A percentile compares a stretch with the other conserved stretches of the same genome.
Evolutionary conservation across 495 filamentous ascomycete genomes (phyloP).

Genomic region (Bathelium albidoporum): DNA sequence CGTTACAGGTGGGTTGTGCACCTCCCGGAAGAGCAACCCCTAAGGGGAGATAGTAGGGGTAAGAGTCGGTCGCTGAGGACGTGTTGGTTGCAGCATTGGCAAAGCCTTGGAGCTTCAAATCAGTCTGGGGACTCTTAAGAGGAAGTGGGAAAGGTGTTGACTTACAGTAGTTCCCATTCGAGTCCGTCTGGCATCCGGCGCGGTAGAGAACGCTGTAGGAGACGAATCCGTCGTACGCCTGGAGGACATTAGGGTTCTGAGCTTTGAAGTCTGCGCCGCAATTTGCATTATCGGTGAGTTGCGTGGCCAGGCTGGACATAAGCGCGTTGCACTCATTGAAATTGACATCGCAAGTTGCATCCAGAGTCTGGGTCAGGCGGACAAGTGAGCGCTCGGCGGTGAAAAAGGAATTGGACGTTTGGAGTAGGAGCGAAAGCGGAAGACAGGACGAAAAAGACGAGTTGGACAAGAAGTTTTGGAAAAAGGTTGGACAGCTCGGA

Average conservation of each 20-base stretch:
- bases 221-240: conserved; percentile 62
- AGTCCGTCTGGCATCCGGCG: conserved; percentile 63
- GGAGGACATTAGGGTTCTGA: conserved; percentile 57
- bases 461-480: conserved; percentile 54
- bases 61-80: conserved; percentile 53
- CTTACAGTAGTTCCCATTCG: conserved; percentile 48
- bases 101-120: conserved; percentile 46
- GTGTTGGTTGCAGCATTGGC: conserved; percentile 73
- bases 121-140: not conserved
- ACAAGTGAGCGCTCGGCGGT: conserved; percentile 52
- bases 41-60: conserved; percentile 76
- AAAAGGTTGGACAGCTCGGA: conserved; percentile 53
- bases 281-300: conserved; percentile 45
- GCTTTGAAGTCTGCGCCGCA: conserved; percentile 61
- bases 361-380: conserved; percentile 57
- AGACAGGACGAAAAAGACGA: conserved; percentile 56
- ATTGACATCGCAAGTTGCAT: conserved; percentile 58
- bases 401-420: conserved; percentile 70
- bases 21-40: conserved; percentile 56
- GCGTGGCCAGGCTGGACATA: conserved; percentile 48
- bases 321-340: conserved; percentile 46
- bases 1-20: conserved; percentile 45
- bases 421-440: conserved; percentile 63
- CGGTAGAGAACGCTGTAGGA: conserved; percentile 65
- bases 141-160: conserved; percentile 16